Base-by-base conservation (phyloP, 805 yeast species). In the Kluyveromyces nonfermentans region DNA sequence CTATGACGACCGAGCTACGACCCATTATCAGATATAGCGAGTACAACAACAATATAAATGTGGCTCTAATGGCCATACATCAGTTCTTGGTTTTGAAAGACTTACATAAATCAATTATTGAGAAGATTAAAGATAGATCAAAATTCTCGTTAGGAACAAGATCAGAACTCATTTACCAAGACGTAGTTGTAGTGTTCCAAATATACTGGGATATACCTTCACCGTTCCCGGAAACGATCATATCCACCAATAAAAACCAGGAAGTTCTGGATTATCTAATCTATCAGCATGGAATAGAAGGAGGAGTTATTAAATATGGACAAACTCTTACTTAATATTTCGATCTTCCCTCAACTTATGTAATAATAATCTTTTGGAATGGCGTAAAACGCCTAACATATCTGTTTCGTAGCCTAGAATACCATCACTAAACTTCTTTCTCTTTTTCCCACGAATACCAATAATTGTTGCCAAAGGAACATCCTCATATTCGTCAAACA, bases 401-500 rank as follows among this genome's bases (percentile, higher is more conserved):
- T 62, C 66, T 3, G 67, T 62, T 46, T 63, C 66, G 44, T 58
- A 60, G 3, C 65, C 67, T 14, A 62, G 42, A 15, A 60, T 46
- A 4, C 53, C 52, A 38, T 63, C 67, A 17, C 48, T 53, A 47
- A 51, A 61, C 49, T 54, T 60, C 53, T 56, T 60, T 30, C 65
- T 52, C 44, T 60, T 63, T 46, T 62, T 61, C 35, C 66, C 65
- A 34, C 67, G 57, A 19, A 62, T 55, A n/a, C 68, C 68, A 18
- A 62, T 53, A 3, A 60, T 59, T 5, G 61, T 59, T 2, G 67
- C 66, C 52, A 60, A 52, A 7, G 65, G 54, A 15, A 62, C 57
- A 41, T 62, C 64, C 35, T 62, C 68, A 37, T 49, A 59, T 44
- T 62, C 65, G 45, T 58, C 53, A 46, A 62, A 63, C 33, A 63